Base-by-base conservation (phyloP, 2,329 filamentous ascomycete species). In the Neopestalotiopsis sp. region DNA sequence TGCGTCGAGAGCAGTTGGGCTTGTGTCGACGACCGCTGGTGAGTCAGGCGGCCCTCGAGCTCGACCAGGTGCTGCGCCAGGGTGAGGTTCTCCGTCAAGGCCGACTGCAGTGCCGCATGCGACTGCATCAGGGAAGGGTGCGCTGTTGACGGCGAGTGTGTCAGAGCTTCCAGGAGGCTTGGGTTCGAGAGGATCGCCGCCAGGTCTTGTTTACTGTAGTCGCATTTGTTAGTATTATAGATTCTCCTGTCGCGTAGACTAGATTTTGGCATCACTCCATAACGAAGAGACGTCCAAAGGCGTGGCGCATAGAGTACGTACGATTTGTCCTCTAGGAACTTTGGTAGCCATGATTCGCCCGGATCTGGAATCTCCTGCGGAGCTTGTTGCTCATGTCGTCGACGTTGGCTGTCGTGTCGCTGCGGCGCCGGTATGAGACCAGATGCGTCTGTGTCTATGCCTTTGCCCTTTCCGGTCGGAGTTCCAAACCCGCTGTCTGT, bases 1-100 rank as follows among this genome's bases (percentile, higher is more conserved):
- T 95, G 93, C 28, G 96, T 89, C 12, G 93, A 88, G 1, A 98
- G 86, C 0, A 98, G 88, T 69, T 95, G 91, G 3, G 94, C 91
- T 77, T 97, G 94, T 0, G 93, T 92, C 1, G 88, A 85, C 34
- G 89, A 86, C 68, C 95, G 91, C 75, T 91, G 87, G 71, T 86
- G 86, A 4, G 81, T 76, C 5, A 91, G 81, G 20, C 82, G 84
- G 32, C 82, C 74, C 78, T 94, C 92, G 5, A 91, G 84, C 49
- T 88, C 85, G 30, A 84, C 80, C 13, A 94, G 83, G 73, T 90
- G 87, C 34, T 84, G 79, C 6, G 94, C 91, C 7, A 95, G 87
- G 52, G 89, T 85, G 70, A 93, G 83, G 79, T 97, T 98, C 69
- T 91, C 87, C 60, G 88, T 79, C 9, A 98, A 85, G 2, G 92